These are phyloP conservation scores for Rhizopogon roseolus DNA, from an alignment of 768 basidiomycete species.

Conservation along the genomic window DNA sequence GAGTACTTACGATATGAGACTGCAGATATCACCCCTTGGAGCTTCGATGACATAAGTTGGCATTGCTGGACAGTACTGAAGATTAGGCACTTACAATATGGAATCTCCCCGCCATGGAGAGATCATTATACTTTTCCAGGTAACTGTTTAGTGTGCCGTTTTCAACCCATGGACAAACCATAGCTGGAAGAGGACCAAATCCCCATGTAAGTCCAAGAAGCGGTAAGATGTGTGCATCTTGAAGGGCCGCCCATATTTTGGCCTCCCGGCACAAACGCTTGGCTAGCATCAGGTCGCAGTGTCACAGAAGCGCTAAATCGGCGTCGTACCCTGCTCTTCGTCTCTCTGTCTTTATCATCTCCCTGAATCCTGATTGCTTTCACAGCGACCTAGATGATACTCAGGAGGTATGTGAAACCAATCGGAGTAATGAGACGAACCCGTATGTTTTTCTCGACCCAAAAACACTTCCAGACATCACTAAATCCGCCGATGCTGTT, in stretches of 20 bases:
- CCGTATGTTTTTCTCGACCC: conserved; percentile 7
- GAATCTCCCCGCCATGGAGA: conserved; percentile 31
- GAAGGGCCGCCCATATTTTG: conserved; percentile 31
- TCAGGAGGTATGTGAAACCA: background rate
- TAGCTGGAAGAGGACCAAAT: conserved; percentile 31
- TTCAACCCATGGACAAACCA: conserved; percentile 41
- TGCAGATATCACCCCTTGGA: conserved; percentile 35
- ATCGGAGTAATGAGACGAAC: background rate
- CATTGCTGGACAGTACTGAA: background rate
- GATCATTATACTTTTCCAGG: conserved; percentile 32
- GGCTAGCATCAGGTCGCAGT: background rate
- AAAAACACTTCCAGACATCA: conserved; percentile 37
- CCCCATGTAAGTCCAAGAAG: conserved; percentile 32
- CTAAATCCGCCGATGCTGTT: conserved; percentile 40
- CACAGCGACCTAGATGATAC: background rate
- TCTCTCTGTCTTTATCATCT: background rate
- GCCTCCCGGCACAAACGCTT: conserved; percentile 30
- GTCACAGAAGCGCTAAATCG: background rate
- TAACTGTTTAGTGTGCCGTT: conserved; percentile 34
- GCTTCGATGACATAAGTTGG: conserved; percentile 17
- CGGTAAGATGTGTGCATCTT: conserved; percentile 34
- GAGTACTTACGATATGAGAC: conserved; percentile 30
- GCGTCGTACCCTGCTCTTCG: background rate
- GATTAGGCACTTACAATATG: conserved; percentile 23
- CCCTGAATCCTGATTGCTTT: background rate